Base-by-base conservation (phyloP, 805 yeast species). In the Yarrowia yakushimensis region DNA sequence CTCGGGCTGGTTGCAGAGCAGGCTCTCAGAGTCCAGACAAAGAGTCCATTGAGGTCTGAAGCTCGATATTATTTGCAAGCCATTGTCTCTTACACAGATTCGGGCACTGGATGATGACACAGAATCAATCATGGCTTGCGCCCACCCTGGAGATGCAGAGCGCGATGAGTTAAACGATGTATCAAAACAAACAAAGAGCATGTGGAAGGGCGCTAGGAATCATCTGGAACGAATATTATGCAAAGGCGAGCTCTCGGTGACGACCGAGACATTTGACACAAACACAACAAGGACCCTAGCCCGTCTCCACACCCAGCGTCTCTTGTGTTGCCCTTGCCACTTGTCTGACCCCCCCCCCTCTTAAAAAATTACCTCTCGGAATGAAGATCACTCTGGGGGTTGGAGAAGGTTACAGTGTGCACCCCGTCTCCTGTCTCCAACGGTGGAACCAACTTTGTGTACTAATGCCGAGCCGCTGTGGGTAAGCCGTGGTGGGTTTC, bases 111-210 rank as follows among this genome's bases (percentile, higher is more conserved):
- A 22, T n/a, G 3, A 12, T 22, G 22, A 4, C 45, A 39, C 45
- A 41, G 13, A 4, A 13, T 45, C 25, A 45, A 10, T 6, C 13
- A 13, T 45, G 36, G 36, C 36, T 18, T 18, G 36, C 30, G 52
- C 52, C 52, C 52, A 45, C 52, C 52, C 52, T 45, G 48, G 52
- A 36, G 30, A 45, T 45, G 52, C 52, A 45, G 36, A 20, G 34
- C 12, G 36, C 52, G 52, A 45, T 45, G 52, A 45, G 52, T 45
- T 45, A 45, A 45, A 45, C 52, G 52, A 45, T 45, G 27, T 27
- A 33, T 11, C 22, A n/a, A n/a, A n/a, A 43, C 48, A 43, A 43
- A 43, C 33, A 18, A 23, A 36, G 41, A 6, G 22, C 10, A 6
- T 7, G 22, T 7, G 11, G 23, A 36, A 11, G 20, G 17, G n/a